phyloP scores from a whole-genome alignment of 495 filamentous ascomycete genomes.

The Talaromyces stipitatus region DNA sequence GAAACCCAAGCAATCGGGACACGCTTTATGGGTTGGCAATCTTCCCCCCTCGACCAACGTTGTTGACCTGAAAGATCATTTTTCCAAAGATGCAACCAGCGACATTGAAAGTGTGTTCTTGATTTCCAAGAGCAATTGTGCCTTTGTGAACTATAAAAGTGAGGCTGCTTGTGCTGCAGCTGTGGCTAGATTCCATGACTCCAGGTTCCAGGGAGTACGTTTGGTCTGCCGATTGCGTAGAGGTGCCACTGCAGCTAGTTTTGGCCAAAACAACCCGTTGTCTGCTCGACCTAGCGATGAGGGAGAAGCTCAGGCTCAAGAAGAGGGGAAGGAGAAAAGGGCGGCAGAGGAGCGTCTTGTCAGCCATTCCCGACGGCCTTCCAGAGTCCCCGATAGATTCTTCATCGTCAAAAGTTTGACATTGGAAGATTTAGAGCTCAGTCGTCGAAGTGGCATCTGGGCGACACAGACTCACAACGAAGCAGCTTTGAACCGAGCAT shows the following conservation, averaged over 20 bases:
- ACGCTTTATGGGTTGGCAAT: conserved; percentile 96
- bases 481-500: conserved; percentile 72
- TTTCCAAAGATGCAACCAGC: conserved; percentile 67
- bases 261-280: conserved; percentile 34
- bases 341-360: conserved; percentile 8
- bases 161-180: conserved; percentile 71
- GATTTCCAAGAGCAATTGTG: conserved; percentile 96
- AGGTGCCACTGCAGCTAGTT: conserved; percentile 31
- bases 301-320: conserved; percentile 10
- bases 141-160: conserved; percentile 92
- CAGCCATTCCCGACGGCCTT: background rate
- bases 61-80: conserved; percentile 79
- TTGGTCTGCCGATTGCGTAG: conserved; percentile 88
- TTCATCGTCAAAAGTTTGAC: conserved; percentile 95
- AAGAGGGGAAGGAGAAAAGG: conserved; percentile 14
- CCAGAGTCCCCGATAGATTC: conserved; percentile 56
- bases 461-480: conserved; percentile 95
- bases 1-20: conserved; percentile 87
- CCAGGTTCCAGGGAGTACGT: conserved; percentile 76
- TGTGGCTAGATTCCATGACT: conserved; percentile 82
- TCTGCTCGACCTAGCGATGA: conserved; percentile 14
- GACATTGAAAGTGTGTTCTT: conserved; percentile 88
- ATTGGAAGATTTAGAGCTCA: conserved; percentile 89
- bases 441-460: conserved; percentile 81
- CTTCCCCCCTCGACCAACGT: conserved; percentile 75